These are phyloP conservation scores for Xylaria sp. DNA, from an alignment of 2,329 filamentous ascomycete species.

Conservation along the genomic window DNA sequence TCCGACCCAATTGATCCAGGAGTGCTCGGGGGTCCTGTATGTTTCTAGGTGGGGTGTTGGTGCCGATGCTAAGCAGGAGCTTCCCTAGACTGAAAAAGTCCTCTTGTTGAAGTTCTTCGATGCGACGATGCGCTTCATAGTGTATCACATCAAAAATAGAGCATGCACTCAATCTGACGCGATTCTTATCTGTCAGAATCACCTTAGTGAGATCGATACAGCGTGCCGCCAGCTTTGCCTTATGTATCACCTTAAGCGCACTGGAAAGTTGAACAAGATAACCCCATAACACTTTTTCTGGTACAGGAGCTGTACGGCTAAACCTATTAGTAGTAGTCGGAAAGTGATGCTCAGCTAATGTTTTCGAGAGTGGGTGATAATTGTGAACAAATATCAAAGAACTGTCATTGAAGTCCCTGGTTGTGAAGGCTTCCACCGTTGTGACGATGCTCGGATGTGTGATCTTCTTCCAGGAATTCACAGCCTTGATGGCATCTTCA, in stretches of 20 bases:
- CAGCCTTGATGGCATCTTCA: constrained; percentile 85
- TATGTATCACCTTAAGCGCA: constrained; percentile 87
- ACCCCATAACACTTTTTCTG: constrained; percentile 85
- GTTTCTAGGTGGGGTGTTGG: constrained; percentile 67
- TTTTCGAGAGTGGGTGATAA: constrained; percentile 92
- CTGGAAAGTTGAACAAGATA: constrained; percentile 93
- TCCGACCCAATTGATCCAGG: constrained; percentile 79
- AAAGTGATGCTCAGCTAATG: constrained; percentile 85
- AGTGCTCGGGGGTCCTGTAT: constrained; percentile 73
- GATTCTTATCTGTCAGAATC: constrained; percentile 88
- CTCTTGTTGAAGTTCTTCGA: constrained; percentile 84
- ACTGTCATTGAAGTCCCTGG: constrained; percentile 90
- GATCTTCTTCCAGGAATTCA: constrained; percentile 90
- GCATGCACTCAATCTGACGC: constrained; percentile 88
- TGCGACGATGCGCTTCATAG: constrained; percentile 74
- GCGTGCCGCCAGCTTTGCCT: constrained; percentile 81
- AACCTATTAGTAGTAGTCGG: constrained; percentile 60
- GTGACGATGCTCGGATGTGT: constrained; percentile 84
- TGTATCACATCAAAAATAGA: constrained; percentile 90
- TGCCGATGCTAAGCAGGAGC: constrained; percentile 84
- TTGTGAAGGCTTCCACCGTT: constrained; percentile 92
- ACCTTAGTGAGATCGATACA: constrained; percentile 91
- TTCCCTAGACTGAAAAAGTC: constrained; percentile 88
- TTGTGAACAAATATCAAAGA: constrained; percentile 94
- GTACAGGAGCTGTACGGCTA: constrained; percentile 60